Evolutionary conservation across 1,284 basidiomycete genomes (phyloP), one percentile per base, ranked within the genome.

Genomic region (Pholiota adiposa): DNA sequence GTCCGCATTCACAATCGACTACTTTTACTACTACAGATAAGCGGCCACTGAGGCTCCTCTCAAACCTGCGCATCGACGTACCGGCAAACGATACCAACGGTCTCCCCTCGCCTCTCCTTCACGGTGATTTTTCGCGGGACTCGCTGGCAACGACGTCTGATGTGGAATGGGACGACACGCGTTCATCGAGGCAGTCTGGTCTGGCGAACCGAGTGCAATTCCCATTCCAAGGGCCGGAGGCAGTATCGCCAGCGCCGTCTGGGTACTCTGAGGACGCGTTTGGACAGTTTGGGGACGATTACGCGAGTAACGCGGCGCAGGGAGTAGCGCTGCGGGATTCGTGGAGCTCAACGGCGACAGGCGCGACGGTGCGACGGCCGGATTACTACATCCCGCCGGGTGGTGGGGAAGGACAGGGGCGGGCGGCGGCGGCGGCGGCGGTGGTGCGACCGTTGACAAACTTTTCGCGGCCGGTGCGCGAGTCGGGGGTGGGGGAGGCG

Each of bases 71-170:
- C 21, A 50, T 63, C 29, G 54, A 63, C 33, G 33, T 55, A 7
- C 54, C 48, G 51, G 14, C 44, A 34, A 46, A 46, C 12, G 16
- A 46, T 38, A n/a, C 54, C 54, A 54, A 51, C 51, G 34, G 43
- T 11, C 84, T 81, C 1, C 72, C 75, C 14, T 89, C 84, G 1
- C 88, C 88, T 16, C 72, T 90, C 51, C 71, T 90, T 31, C 88
- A 90, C 66, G 82, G 86, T 25, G 77, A 74, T 61, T 90, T 90
- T 72, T 67, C 74, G 12, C 80, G 86, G 19, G 73, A 75, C 61
- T 88, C 87, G 25, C 77, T 77, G 4, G 77, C 81, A 19, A 86
- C 84, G 21, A 73, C 79, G n/a, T 76, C 73, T 21, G 40, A 74
- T 54, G 76, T 74, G 14, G 74, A 73, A 58, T 63, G 55, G 51